Conservation (phyloP, 768 basidiomycete genomes). For the Stropharia rugosoannulata region DNA sequence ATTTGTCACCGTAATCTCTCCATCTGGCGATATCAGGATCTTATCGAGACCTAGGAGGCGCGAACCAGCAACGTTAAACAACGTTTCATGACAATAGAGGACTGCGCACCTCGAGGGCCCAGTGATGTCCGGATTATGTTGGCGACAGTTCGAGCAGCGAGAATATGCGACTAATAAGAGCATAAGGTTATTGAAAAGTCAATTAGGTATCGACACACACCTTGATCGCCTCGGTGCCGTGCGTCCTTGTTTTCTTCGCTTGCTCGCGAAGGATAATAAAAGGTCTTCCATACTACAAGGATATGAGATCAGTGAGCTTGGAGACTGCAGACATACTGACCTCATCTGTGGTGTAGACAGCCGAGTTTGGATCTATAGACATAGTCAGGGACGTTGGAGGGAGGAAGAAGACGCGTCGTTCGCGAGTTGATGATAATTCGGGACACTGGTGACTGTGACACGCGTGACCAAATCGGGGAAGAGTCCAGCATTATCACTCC, state of each 20-base stretch:
- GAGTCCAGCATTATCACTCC: conserved; percentile 29
- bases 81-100: background rate
- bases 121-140: conserved; percentile 95
- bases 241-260: conserved; percentile 85
- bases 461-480: conserved; percentile 17
- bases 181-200: conserved; percentile 11
- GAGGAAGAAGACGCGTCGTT: conserved; percentile 32
- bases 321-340: conserved; percentile 31
- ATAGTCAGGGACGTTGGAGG: conserved; percentile 18
- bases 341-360: conserved; percentile 87
- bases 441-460: conserved; percentile 32
- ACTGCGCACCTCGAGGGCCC: conserved; percentile 78
- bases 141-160: conserved; percentile 90
- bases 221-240: conserved; percentile 96
- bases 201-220: conserved; percentile 33
- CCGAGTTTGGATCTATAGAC: conserved; percentile 48
- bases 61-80: background rate
- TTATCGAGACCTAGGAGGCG: conserved; percentile 77
- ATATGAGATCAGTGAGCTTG: conserved; percentile 12
- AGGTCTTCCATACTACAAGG: conserved; percentile 82
- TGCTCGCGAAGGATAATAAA: conserved; percentile 98
- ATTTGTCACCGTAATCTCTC: conserved; percentile 98
- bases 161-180: conserved; percentile 76
- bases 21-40: conserved; percentile 93
- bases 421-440: conserved; percentile 22